phyloP scores from a whole-genome alignment of 768 basidiomycete species.

The Cyclocybe aegerita region DNA sequence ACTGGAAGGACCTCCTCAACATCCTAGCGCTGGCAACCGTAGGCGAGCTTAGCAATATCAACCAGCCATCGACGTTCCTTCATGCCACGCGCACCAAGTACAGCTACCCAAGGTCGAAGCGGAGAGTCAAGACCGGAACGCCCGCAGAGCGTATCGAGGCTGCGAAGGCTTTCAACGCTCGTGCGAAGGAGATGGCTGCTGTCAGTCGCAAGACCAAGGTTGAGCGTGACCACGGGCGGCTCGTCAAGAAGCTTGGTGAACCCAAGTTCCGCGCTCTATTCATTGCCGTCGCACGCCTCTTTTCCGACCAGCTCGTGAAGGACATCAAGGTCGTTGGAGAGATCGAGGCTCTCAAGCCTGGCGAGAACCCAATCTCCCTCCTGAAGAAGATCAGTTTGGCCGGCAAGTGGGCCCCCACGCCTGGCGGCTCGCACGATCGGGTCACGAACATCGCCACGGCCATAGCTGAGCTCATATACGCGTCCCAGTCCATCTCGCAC shows the following conservation, averaged over 20 bases:
- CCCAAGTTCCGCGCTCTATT: constrained; percentile 63
- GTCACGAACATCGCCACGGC: constrained; percentile 66
- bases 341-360: constrained; percentile 31
- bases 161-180: constrained; percentile 10
- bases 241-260: constrained; percentile 42
- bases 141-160: constrained; percentile 22
- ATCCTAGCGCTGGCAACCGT: constrained; percentile 60
- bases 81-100: constrained; percentile 20
- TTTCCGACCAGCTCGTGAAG: constrained; percentile 46
- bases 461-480: constrained; percentile 52
- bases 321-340: constrained; percentile 45
- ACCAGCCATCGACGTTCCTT: constrained; percentile 23
- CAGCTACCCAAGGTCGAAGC: constrained; percentile 5
- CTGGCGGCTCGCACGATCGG: constrained; percentile 57
- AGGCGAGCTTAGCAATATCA: constrained; percentile 41
- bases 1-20: constrained; percentile 76
- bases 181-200: constrained; percentile 20
- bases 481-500: constrained; percentile 24
- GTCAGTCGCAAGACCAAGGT: constrained; percentile 22
- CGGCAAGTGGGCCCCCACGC: constrained; percentile 72
- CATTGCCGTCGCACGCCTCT: constrained; percentile 59
- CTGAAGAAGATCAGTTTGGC: constrained; percentile 52
- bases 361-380: constrained; percentile 27
- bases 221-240: constrained; percentile 28
- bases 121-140: constrained; percentile 9